Evolutionary conservation across 805 yeast species (phyloP).

Genomic region (Nakazawaea wickerhamii): DNA sequence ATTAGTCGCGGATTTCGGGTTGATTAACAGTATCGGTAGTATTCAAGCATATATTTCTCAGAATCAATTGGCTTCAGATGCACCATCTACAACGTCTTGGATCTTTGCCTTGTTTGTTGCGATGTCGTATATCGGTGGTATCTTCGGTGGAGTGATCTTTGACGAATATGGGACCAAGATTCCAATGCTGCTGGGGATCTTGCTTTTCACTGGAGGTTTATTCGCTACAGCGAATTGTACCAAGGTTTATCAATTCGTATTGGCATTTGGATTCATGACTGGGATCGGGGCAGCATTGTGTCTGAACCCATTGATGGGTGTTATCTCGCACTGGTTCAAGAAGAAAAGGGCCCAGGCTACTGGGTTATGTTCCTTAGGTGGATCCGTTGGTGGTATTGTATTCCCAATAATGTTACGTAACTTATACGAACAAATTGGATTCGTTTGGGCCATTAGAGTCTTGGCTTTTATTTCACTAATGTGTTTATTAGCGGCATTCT

Average conservation of each 20-base stretch:
- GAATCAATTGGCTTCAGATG: slow-evolving; percentile 40
- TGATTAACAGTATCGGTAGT: slow-evolving; percentile 56
- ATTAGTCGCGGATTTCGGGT: slow-evolving; percentile 47
- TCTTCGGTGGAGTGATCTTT: slow-evolving; percentile 52
- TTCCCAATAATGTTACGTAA: slow-evolving; percentile 49
- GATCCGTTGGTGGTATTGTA: slow-evolving; percentile 60
- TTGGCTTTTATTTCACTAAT: slow-evolving; percentile 31
- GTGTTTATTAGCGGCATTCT: slow-evolving; percentile 23
- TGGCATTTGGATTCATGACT: slow-evolving; percentile 33
- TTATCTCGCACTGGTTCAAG: slow-evolving; percentile 40
- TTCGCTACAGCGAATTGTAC: slow-evolving; percentile 43
- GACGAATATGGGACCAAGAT: slow-evolving; percentile 46
- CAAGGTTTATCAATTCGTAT: slow-evolving; percentile 33
- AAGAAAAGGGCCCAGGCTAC: slow-evolving; percentile 34
- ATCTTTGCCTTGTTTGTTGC: slow-evolving; percentile 54
- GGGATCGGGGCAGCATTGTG: slow-evolving; percentile 40
- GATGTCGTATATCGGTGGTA: slow-evolving; percentile 41
- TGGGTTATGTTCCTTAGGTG: slow-evolving; percentile 40
- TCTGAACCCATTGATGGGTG: slow-evolving; percentile 39
- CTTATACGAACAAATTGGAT: slow-evolving; percentile 45
- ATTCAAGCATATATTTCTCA: slow-evolving; percentile 53
- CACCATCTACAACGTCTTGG: slow-evolving; percentile 54
- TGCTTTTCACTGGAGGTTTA: slow-evolving; percentile 41
- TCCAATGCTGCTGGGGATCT: slow-evolving; percentile 37
- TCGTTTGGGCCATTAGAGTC: slow-evolving; percentile 53